Conservation (phyloP, 208 protist species). For the Acanthamoeba culbertsoni region DNA sequence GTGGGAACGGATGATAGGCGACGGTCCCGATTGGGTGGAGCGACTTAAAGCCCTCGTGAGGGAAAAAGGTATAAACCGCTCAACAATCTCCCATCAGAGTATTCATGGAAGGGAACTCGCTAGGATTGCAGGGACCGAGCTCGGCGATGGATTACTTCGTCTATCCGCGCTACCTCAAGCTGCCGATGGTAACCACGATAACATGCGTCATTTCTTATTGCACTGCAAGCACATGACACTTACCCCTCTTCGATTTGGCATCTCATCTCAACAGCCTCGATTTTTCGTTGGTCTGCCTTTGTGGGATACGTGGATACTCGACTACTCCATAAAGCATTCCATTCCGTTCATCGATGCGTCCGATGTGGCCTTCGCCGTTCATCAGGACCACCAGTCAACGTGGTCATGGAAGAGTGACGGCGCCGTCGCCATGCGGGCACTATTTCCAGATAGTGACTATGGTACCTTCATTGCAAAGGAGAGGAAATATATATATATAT, state of each 20-base stretch:
- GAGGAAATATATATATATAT: too few species aligned
- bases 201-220: neutral
- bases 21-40: neutral
- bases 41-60: neutral
- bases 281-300: neutral
- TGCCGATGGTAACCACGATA: neutral
- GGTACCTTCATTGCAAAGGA: too few species aligned
- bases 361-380: neutral
- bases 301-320: neutral
- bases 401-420: neutral
- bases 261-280: neutral
- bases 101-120: neutral
- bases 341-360: neutral
- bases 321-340: neutral
- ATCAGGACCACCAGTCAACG: neutral
- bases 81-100: neutral
- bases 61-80: neutral
- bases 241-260: neutral
- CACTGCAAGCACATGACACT: neutral
- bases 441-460: too few species aligned
- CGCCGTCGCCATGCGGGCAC: neutral
- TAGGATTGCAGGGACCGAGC: neutral
- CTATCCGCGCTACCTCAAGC: neutral
- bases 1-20: neutral
- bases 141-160: neutral